Evolutionary conservation across 768 basidiomycete genomes (phyloP).

Genomic region (Tubosaeta sp.): DNA sequence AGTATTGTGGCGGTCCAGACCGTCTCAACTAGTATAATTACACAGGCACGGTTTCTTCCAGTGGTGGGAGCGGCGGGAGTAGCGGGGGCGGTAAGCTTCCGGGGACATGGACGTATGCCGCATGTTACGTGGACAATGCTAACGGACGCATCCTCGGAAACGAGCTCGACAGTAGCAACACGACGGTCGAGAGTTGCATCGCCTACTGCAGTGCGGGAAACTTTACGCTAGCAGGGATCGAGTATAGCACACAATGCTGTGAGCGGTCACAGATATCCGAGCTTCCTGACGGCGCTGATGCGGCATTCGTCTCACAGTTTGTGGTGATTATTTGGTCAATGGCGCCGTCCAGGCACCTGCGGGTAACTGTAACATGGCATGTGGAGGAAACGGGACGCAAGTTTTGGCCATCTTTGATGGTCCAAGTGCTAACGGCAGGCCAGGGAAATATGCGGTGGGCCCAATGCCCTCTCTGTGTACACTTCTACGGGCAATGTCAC

Average conservation of each 20-base stretch:
- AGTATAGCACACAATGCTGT: slow-evolving; percentile 56
- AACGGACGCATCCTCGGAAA: slow-evolving; percentile 57
- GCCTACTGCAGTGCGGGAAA: slow-evolving; percentile 48
- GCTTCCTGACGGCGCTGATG: not conserved
- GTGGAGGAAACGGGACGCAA: slow-evolving; percentile 63
- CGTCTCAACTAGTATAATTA: slow-evolving; percentile 28
- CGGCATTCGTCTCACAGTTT: slow-evolving; percentile 42
- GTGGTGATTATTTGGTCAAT: slow-evolving; percentile 60
- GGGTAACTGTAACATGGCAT: slow-evolving; percentile 66
- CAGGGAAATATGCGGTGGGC: slow-evolving; percentile 70
- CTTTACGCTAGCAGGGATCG: slow-evolving; percentile 65
- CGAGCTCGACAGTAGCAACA: slow-evolving; percentile 34
- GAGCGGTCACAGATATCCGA: slow-evolving; percentile 19
- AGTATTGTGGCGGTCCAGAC: slow-evolving; percentile 73
- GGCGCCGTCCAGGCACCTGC: slow-evolving; percentile 51
- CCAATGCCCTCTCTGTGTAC: slow-evolving; percentile 70
- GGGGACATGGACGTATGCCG: slow-evolving; percentile 53
- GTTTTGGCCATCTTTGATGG: slow-evolving; percentile 18
- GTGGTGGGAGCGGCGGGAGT: slow-evolving; percentile 33
- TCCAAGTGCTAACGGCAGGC: slow-evolving; percentile 3
- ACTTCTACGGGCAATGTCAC: slow-evolving; percentile 47
- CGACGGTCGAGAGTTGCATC: slow-evolving; percentile 66
- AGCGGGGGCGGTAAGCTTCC: slow-evolving; percentile 41
- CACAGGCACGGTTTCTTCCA: not conserved
- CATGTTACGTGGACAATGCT: slow-evolving; percentile 71